These are phyloP conservation scores for Periglandula ipomoeae DNA, from an alignment of 2,329 filamentous ascomycete genomes.

Conservation along the genomic window DNA sequence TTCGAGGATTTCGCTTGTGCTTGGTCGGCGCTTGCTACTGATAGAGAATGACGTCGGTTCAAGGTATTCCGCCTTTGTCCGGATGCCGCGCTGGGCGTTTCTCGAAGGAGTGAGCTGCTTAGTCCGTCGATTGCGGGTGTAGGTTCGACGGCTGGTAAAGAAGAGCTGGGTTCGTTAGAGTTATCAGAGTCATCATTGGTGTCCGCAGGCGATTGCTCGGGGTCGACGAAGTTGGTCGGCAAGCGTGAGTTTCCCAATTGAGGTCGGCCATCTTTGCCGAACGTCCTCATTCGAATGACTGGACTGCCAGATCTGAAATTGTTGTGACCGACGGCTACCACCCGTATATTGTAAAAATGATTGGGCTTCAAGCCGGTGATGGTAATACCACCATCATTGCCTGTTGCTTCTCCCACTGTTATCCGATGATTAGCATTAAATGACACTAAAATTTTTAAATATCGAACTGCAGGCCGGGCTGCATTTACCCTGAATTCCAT, in stretches of 20 bases:
- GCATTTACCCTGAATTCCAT: constrained; percentile 74
- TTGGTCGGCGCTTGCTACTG: constrained; percentile 48
- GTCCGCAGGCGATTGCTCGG: constrained; percentile 35
- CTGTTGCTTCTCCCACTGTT: constrained; percentile 69
- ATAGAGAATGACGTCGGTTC: constrained; percentile 69
- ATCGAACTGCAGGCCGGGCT: background rate
- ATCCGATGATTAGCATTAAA: background rate
- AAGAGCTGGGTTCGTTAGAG: constrained; percentile 36
- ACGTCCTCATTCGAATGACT: constrained; percentile 76
- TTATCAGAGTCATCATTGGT: constrained; percentile 35
- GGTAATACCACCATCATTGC: constrained; percentile 54
- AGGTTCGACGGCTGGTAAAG: constrained; percentile 52
- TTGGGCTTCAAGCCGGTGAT: constrained; percentile 80
- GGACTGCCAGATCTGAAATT: constrained; percentile 88
- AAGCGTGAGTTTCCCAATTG: constrained; percentile 47
- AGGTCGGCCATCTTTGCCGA: constrained; percentile 54
- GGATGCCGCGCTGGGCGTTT: constrained; percentile 40
- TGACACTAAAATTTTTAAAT: background rate
- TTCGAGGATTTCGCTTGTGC: constrained; percentile 33
- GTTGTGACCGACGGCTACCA: constrained; percentile 82
- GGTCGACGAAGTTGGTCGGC: constrained; percentile 45
- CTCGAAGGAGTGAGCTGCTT: constrained; percentile 53
- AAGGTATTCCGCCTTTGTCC: constrained; percentile 43
- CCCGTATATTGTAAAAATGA: constrained; percentile 86
- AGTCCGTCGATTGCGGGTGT: constrained; percentile 52